Evolutionary conservation across 2,329 filamentous ascomycete genomes (phyloP), one percentile per base, ranked within the genome.

Genomic region (Podosphaera fusca): DNA sequence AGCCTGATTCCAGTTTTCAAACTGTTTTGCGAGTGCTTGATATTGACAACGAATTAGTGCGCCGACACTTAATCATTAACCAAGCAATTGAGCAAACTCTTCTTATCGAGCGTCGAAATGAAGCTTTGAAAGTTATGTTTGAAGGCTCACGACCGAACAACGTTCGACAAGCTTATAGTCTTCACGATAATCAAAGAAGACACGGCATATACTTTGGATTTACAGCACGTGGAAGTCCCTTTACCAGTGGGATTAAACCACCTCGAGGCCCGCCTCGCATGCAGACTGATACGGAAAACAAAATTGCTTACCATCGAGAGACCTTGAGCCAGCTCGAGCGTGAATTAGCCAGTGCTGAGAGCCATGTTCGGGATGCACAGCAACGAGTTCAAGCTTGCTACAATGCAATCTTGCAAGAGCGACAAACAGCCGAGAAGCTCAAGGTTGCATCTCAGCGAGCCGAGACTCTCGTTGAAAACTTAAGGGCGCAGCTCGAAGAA

Each of bases 81-180:
- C 77, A 87, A 63, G 71, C 72, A 5, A 87, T 95, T 56, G 92
- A 98, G 60, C 89, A 95, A 67, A 80, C 83, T 6, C 78, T 95
- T 4, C 73, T 98, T 0, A 80, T 95, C 56, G 74, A 81, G 57
- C 74, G 82, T 35, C 74, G 85, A 34, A 69, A 74, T 1, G 77
- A 86, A 57, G 92, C 83, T 0, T 74, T 82, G 49, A 70, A 74
- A 3, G 76, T 85, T 51, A 85, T 95, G 76, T 79, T 84, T 59
- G 74, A 75, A 56, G 74, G 73, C 30, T 71, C 71, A 46, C 72
- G 54, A 51, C 80, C 82, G 0, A 74, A 70, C 12, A 90, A 95
- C 61, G 85, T 90, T 9, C 77, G 73, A 56, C 77, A 80, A 58
- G 90, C 85, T 62, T 79, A 92, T 59, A 78, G 80, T 57, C 76